Evolutionary conservation across 192 early-diverging fungal species (phyloP).

Genomic region (Coemansia sp.): DNA sequence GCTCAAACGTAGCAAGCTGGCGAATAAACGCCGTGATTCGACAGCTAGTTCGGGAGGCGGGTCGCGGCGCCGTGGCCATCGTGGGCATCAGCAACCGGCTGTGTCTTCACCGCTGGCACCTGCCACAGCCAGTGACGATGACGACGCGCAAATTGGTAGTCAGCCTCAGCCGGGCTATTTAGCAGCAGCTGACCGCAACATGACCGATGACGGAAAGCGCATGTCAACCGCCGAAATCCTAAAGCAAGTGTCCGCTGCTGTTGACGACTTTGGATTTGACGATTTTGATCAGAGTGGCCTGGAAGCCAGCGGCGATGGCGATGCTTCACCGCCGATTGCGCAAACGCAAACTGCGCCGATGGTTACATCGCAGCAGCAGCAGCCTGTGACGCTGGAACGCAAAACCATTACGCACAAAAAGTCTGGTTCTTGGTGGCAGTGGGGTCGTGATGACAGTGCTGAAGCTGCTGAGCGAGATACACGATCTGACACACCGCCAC

Average conservation of each 20-base stretch:
- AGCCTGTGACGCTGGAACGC: neutral
- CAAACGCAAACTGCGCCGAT: too few relatives aligned
- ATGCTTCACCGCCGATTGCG: too few relatives aligned
- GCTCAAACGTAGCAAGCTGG: slow-evolving; percentile 54
- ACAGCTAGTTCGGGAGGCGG: slow-evolving; percentile 25
- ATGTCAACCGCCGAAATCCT: slow-evolving; percentile 52
- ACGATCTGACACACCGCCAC: neutral
- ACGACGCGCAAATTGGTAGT: neutral
- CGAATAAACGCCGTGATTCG: slow-evolving; percentile 53
- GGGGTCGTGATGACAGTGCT: slow-evolving; percentile 28
- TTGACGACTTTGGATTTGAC: slow-evolving; percentile 47
- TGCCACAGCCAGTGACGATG: neutral
- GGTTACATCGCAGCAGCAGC: slow-evolving; percentile 1
- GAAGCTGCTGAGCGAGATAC: slow-evolving; percentile 1
- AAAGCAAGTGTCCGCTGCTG: slow-evolving; percentile 46
- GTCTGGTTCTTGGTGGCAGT: slow-evolving; percentile 53
- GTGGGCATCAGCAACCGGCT: slow-evolving; percentile 1
- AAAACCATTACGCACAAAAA: slow-evolving; percentile 47
- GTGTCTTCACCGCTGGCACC: slow-evolving; percentile 41
- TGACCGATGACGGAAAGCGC: slow-evolving; percentile 18
- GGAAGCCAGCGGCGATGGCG: slow-evolving; percentile 1
- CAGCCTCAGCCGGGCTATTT: neutral
- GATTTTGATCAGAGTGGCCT: slow-evolving; percentile 40
- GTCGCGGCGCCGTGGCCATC: slow-evolving; percentile 12
- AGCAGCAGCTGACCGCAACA: neutral